These are phyloP conservation scores for Amoebophrya sp. DNA, from an alignment of 169 alveolate species.

Conservation along the genomic window DNA sequence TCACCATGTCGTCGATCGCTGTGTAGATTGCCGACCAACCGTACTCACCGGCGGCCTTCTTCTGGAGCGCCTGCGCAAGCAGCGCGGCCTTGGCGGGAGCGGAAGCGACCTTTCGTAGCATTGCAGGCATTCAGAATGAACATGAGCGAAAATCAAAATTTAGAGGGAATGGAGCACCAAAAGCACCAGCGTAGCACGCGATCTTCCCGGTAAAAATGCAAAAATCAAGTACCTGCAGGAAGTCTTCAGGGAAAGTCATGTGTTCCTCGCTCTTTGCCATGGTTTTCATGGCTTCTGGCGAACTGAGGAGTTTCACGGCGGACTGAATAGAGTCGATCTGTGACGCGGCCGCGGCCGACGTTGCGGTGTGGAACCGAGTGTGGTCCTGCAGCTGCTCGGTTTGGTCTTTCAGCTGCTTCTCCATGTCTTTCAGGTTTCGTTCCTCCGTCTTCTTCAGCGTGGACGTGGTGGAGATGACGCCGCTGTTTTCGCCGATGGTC, in stretches of 20 bases:
- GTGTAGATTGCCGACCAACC: background rate
- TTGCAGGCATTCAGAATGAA: too few relatives aligned
- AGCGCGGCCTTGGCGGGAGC: too few relatives aligned
- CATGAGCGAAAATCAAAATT: too few relatives aligned
- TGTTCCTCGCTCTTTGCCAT: background rate
- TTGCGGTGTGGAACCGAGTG: background rate
- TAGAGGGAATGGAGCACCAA: too few relatives aligned
- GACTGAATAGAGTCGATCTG: background rate
- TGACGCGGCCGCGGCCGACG: background rate
- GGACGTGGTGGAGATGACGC: background rate
- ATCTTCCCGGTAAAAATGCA: too few relatives aligned
- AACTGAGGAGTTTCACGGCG: background rate
- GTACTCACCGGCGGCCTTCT: too few relatives aligned
- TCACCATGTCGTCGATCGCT: background rate
- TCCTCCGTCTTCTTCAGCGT: background rate
- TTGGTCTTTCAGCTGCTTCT: background rate
- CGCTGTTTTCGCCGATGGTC: background rate
- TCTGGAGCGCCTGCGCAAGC: too few relatives aligned
- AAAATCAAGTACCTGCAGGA: too few relatives aligned
- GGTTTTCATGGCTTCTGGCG: background rate
- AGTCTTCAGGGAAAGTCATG: background rate
- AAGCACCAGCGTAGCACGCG: too few relatives aligned
- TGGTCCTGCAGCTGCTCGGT: background rate
- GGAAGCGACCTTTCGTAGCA: too few relatives aligned
- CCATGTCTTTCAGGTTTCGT: background rate